Evolutionary conservation across 148 eudicot species (phyloP).

Genomic region (Heliamphora exappendiculata): DNA sequence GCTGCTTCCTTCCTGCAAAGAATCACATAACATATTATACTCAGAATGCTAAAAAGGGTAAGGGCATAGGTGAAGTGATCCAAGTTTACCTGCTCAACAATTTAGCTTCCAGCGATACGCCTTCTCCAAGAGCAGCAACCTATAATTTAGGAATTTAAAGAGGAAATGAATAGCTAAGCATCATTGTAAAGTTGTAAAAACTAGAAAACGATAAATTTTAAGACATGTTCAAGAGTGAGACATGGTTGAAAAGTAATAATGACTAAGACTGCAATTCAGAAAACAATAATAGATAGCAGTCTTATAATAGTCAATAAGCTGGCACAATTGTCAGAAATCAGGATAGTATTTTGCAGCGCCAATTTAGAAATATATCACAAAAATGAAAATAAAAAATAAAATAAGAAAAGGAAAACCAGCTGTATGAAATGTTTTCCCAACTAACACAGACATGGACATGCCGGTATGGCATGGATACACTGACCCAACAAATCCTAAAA

Average conservation of each 20-base stretch:
- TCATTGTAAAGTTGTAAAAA: neutral
- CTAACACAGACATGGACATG: neutral
- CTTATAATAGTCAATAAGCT: neutral
- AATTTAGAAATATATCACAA: neutral
- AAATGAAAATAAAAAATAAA: neutral
- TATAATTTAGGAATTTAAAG: constrained; percentile 20
- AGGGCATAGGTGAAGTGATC: constrained; percentile 11
- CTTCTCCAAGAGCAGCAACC: constrained; percentile 99
- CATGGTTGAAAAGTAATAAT: constrained; percentile 7
- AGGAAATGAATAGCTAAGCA: neutral
- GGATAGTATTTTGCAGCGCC: neutral
- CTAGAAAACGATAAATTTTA: neutral
- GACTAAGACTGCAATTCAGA: neutral
- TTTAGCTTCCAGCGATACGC: constrained; percentile 92
- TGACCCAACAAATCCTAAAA: neutral
- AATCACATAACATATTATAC: constrained; percentile 22
- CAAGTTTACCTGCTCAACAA: constrained; percentile 71
- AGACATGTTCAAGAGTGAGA: neutral
- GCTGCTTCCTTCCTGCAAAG: constrained; percentile 94
- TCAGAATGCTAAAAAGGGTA: constrained; percentile 8
- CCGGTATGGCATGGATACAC: neutral
- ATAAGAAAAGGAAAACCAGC: neutral
- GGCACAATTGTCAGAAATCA: neutral
- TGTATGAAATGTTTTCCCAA: neutral
- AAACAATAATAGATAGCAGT: neutral